phyloP scores from a whole-genome alignment of 139 green algal genomes.

The Coelastrella sp. region DNA sequence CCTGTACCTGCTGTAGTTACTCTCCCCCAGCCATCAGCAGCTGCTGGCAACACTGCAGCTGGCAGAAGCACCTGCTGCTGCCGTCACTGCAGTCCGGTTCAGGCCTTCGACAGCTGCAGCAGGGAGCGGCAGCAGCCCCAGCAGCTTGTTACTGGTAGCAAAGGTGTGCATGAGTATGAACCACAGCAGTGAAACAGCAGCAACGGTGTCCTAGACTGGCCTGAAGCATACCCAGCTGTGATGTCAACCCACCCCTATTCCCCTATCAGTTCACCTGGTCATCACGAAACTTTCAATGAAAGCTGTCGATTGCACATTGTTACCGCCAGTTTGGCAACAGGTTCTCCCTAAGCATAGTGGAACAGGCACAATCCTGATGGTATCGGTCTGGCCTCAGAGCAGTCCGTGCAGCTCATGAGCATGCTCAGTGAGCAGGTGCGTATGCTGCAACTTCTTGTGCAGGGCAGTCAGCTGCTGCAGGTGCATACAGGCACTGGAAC shows the following conservation, averaged over 20 bases:
- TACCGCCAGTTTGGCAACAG: background rate
- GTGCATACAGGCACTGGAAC: constrained; percentile 48
- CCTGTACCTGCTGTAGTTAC: background rate
- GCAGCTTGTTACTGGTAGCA: constrained; percentile 50
- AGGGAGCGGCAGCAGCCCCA: background rate
- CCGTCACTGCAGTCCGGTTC: constrained; percentile 46
- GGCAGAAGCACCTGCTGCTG: background rate
- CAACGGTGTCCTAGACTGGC: too few species aligned
- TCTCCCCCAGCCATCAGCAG: constrained; percentile 32
- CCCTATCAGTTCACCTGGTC: too few species aligned
- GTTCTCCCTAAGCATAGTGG: background rate
- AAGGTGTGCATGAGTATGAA: constrained; percentile 18
- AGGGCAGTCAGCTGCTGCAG: constrained; percentile 54
- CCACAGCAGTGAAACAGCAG: too few species aligned
- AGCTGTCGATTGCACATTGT: background rate
- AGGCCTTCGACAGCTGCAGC: constrained; percentile 20
- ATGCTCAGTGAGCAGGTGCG: too few species aligned
- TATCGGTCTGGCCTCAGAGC: too few species aligned
- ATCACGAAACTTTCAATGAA: too few species aligned
- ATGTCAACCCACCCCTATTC: too few species aligned
- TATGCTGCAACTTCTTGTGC: background rate
- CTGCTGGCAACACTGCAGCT: constrained; percentile 44
- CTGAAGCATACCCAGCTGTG: too few species aligned
- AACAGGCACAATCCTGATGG: background rate
- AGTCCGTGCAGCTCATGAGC: too few species aligned